Evolutionary conservation across 352 stramenopile genomes (phyloP), one percentile per base, ranked within the genome.

Genomic region (Thraustochytrium striatum): DNA sequence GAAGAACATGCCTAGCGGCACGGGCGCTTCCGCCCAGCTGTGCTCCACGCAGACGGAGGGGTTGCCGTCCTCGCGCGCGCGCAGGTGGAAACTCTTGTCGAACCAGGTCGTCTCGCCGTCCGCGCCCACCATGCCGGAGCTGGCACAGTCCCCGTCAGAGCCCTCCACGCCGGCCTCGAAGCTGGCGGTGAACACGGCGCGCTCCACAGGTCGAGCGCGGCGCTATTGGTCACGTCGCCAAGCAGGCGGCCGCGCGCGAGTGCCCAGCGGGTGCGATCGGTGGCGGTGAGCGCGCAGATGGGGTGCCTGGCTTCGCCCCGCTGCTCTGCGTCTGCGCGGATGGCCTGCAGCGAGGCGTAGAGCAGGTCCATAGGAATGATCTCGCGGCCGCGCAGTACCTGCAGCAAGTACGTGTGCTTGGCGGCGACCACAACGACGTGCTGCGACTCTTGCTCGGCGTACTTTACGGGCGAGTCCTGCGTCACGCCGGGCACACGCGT

Each of bases 191-290:
- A 98, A 91, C 16, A 97, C 87, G 25, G 92, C 92, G 75, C 88
- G 89, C 81, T 98, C 89, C 39, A 98, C 90, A 92, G 84, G 59
- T 97, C 90, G 33, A 98, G 89, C 62, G 91, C 95, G 72, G 93
- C 84, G 75, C 89, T 89, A 84, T 95, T 95, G 16, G 87, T 87
- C 53, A 89, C 84, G 69, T 96, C 89, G 59, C 96, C 87, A 44
- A 73, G 81, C 47, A 98, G 84, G 30, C 89, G 83, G 2, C 89
- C 78, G 5, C 92, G 88, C 16, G 89, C 87, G 82, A 95, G 93
- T 50, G 94, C 93, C 93, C 95, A 98, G 32, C 91, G 91, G 25
- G 93, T 94, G 69, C 95, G 88, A 84, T 97, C 92, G 83, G 95
- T 88, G 13, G 91, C 95, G 2, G 95, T 98, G 65, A 98, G 83